phyloP scores from a whole-genome alignment of 768 basidiomycete genomes.

The Suillus bovinus region DNA sequence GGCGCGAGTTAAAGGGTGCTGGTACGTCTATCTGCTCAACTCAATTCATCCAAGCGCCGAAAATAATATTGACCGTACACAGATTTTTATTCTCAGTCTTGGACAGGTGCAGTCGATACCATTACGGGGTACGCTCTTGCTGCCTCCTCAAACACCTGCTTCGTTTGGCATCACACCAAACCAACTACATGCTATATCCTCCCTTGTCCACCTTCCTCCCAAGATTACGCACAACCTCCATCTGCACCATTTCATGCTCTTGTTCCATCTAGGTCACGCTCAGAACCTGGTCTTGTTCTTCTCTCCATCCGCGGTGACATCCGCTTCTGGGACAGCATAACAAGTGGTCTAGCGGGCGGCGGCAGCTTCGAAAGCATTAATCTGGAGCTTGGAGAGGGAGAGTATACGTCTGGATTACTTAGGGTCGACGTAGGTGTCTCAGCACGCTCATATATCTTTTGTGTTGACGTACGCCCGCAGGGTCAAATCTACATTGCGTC shows the following conservation, averaged over 20 bases:
- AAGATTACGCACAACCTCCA: conserved; percentile 44
- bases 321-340: conserved; percentile 88
- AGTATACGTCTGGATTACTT: conserved; percentile 65
- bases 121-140: conserved; percentile 74
- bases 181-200: conserved; percentile 84
- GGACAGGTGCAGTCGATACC: conserved; percentile 71
- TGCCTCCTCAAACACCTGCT: conserved; percentile 70
- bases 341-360: conserved; percentile 80
- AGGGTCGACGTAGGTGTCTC: conserved; percentile 57
- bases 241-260: conserved; percentile 51
- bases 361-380: conserved; percentile 55
- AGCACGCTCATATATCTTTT: conserved; percentile 12
- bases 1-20: conserved; percentile 66
- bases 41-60: not conserved
- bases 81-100: conserved; percentile 72
- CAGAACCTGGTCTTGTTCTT: conserved; percentile 86
- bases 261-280: conserved; percentile 56
- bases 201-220: conserved; percentile 56
- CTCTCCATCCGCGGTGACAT: conserved; percentile 69
- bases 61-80: not conserved
- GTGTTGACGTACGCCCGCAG: conserved; percentile 32
- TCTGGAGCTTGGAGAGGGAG: conserved; percentile 45
- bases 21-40: conserved; percentile 37
- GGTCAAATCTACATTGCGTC: conserved; percentile 67
- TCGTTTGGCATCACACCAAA: conserved; percentile 82